phyloP scores from a whole-genome alignment of 352 stramenopile genomes.

The Globisporangium nunn region DNA sequence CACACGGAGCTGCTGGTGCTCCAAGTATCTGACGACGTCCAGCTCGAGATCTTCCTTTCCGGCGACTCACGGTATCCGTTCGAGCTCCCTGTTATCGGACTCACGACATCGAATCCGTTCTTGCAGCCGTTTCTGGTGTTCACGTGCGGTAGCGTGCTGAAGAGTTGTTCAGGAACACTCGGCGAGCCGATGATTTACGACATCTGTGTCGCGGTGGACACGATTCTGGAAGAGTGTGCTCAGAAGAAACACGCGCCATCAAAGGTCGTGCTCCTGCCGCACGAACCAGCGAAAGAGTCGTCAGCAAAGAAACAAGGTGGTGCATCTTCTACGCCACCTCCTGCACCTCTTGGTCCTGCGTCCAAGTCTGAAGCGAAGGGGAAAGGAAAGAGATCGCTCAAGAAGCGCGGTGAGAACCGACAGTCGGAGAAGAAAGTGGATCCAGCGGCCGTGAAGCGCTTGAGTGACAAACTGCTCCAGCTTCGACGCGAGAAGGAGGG shows the following conservation, averaged over 20 bases:
- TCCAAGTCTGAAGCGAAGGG: conserved; percentile 11
- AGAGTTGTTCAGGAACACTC: conserved; percentile 39
- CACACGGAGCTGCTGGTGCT: conserved; percentile 38
- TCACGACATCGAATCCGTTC: conserved; percentile 29
- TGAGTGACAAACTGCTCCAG: conserved; percentile 42
- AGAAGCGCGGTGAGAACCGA: conserved; percentile 9
- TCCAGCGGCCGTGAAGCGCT: conserved; percentile 25
- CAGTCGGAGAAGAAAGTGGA: conserved; percentile 18
- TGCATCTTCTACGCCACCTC: neutral
- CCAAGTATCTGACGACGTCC: conserved; percentile 34
- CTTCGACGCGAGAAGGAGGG: conserved; percentile 30
- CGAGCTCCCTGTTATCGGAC: conserved; percentile 51
- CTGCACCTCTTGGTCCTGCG: neutral
- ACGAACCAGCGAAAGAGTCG: conserved; percentile 6
- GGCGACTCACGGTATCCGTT: conserved; percentile 62
- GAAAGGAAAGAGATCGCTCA: conserved; percentile 13
- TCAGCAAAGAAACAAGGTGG: neutral
- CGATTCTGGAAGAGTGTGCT: conserved; percentile 29
- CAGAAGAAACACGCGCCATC: conserved; percentile 15
- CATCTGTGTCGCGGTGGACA: conserved; percentile 62
- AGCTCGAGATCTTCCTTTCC: conserved; percentile 52
- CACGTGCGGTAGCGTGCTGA: conserved; percentile 36
- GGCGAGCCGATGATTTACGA: conserved; percentile 82
- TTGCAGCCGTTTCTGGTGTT: conserved; percentile 38
- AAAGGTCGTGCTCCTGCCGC: conserved; percentile 26